Conservation (phyloP, 345 rosid genomes). For the Acer saccharum region DNA sequence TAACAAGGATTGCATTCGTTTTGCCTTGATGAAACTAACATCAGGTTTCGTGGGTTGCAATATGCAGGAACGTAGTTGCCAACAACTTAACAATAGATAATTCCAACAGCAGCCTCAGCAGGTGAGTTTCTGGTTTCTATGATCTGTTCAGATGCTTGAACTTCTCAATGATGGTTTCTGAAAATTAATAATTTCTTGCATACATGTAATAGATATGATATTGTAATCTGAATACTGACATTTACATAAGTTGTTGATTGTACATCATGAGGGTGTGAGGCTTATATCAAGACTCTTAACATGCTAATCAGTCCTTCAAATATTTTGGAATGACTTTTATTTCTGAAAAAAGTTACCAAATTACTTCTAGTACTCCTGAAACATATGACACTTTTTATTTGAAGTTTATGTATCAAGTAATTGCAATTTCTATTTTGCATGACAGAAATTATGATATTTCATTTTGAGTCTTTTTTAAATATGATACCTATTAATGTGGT, state of each 20-base stretch:
- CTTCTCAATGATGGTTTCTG: background rate
- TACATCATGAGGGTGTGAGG: background rate
- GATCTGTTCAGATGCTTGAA: background rate
- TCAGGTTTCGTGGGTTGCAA: slow-evolving; percentile 7
- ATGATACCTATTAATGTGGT: background rate
- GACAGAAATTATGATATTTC: background rate
- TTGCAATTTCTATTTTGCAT: background rate
- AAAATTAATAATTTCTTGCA: background rate
- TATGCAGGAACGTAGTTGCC: slow-evolving; percentile 73
- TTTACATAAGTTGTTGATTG: background rate
- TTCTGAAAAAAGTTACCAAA: background rate
- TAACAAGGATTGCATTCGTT: background rate
- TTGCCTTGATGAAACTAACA: slow-evolving; percentile 15
- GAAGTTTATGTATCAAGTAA: background rate
- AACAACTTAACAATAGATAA: slow-evolving; percentile 52
- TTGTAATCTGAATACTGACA: background rate
- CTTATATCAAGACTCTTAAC: background rate
- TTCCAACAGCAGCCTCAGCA: slow-evolving; percentile 25
- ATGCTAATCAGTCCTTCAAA: background rate
- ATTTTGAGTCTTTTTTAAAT: too few relatives aligned
- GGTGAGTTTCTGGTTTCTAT: slow-evolving; percentile 35
- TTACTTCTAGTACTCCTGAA: background rate
- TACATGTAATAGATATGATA: background rate
- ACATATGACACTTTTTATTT: background rate
- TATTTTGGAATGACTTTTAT: background rate